Base-by-base conservation (phyloP, 73 alveolate species). In the Diophrys appendiculata region DNA sequence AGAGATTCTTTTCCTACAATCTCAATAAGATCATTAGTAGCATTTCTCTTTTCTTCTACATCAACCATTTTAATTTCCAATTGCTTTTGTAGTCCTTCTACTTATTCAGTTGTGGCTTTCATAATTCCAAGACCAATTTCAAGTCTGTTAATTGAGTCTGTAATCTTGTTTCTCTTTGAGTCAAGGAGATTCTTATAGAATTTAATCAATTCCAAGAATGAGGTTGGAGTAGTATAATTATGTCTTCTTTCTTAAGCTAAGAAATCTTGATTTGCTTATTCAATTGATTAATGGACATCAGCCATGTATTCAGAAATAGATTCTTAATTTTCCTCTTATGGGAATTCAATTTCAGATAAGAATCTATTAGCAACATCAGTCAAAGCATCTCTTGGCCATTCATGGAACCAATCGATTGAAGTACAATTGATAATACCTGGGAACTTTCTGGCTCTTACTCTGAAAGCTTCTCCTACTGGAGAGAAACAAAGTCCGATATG, bases 201-300 rank as follows among this genome's bases (percentile, higher is more conserved):
- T 54, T 89, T 97, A 74, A 98, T 98, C 73, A 98, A 89, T 84
- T 98, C 99, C 81, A 98, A 88, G 95, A 96, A 98, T 60, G 99
- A 94, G 83, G 98, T 98, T n/a, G 99, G 99, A 22, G 99, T 98
- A 33, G 99, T 97, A 90, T 98, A 98, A 94, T 98, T 98, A 93
- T 90, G 93, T 88, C 99, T 92, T 89, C 99, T 90, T 83, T 93
- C 99, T 88, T 80, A 82, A 81, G 87, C 89, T 80, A 98, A 86
- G 91, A 87, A 98, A 68, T 93, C 92, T 65, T 88, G 88, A 88
- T 98, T 98, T 56, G 99, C 99, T 30, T 81, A 95, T 73, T 95
- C 97, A 70, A 98, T 97, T 25, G 99, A 97, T 29, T 95, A 71
- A 83, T 98, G 99, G 77, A 97, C 99, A 72, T 96, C 98, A 27